Percentiles rank a stretch among this genome's conserved stretches.
Conservation (phyloP, 1,284 basidiomycete species). For the Cystobasidiaceae sp. region DNA sequence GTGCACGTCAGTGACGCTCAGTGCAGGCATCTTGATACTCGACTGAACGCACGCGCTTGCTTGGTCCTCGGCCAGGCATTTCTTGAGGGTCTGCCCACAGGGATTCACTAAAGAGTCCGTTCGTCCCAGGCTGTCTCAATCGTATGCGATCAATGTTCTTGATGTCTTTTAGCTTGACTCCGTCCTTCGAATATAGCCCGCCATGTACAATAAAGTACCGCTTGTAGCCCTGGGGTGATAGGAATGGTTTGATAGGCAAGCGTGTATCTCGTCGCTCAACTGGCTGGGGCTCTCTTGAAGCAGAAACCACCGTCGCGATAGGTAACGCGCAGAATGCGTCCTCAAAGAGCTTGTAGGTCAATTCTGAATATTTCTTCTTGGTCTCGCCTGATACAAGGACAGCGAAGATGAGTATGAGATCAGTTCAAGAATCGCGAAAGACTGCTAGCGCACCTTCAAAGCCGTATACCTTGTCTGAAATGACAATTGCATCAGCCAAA, state of each 20-base stretch:
- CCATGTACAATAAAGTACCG: constrained; percentile 95
- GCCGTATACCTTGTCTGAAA: constrained; percentile 50
- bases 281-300: constrained; percentile 59
- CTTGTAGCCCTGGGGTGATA: constrained; percentile 76
- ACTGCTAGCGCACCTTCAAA: no score
- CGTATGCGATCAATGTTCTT: constrained; percentile 72
- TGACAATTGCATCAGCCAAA: no score
- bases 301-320: constrained; percentile 75
- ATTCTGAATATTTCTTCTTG: constrained; percentile 89
- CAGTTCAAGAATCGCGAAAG: no score
- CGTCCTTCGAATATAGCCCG: constrained; percentile 91
- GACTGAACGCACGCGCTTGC: constrained; percentile 74
- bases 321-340: constrained; percentile 83
- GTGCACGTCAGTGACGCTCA: neutral
- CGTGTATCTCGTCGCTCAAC: constrained; percentile 47
- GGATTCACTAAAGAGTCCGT: constrained; percentile 72
- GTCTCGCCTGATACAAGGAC: constrained; percentile 94
- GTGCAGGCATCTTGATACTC: constrained; percentile 40
- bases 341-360: constrained; percentile 76
- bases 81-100: constrained; percentile 97
- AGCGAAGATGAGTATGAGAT: constrained; percentile 79
- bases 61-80: constrained; percentile 82
- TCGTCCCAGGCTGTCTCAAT: constrained; percentile 85
- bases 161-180: constrained; percentile 86
- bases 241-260: constrained; percentile 54